Conservation (phyloP, 495 filamentous ascomycete species). For the Antarctomyces pellizariae region DNA sequence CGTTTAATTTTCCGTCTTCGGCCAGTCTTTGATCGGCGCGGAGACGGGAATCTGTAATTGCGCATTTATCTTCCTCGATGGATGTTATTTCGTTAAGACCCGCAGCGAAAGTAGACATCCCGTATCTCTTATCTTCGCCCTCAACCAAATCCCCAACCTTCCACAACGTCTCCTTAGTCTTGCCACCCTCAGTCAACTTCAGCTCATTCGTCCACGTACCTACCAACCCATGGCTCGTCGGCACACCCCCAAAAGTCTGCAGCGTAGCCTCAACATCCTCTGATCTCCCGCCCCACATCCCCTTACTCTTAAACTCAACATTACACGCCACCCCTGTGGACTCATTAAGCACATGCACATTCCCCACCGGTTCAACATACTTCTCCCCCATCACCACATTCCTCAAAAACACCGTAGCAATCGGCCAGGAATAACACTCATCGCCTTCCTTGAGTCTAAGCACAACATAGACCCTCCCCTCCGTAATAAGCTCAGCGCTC, state of each 20-base stretch:
- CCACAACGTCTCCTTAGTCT: conserved; percentile 43
- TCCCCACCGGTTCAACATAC: conserved; percentile 86
- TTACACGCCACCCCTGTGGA: conserved; percentile 53
- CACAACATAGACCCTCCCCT: conserved; percentile 56
- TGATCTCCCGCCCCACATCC: conserved; percentile 86
- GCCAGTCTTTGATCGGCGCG: conserved; percentile 81
- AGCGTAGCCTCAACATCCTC: conserved; percentile 67
- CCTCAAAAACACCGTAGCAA: conserved; percentile 70
- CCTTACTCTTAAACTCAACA: conserved; percentile 72
- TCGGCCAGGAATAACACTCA: conserved; percentile 64
- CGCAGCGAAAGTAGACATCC: conserved; percentile 69
- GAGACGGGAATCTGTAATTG: conserved; percentile 60
- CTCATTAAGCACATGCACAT: conserved; percentile 63
- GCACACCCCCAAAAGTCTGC: conserved; percentile 36
- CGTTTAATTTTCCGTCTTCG: conserved; percentile 62
- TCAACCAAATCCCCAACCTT: conserved; percentile 48
- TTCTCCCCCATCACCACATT: conserved; percentile 97
- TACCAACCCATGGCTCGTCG: conserved; percentile 33
- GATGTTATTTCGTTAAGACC: conserved; percentile 68
- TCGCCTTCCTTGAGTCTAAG: conserved; percentile 37
- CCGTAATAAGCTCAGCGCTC: conserved; percentile 74
- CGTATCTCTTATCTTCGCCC: conserved; percentile 55
- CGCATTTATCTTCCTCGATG: conserved; percentile 46
- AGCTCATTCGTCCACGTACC: conserved; percentile 75
- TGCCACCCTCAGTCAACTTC: conserved; percentile 31